Evolutionary conservation across 176 grass and related monocot species (phyloP).

Genomic region (Oryza nivara): DNA sequence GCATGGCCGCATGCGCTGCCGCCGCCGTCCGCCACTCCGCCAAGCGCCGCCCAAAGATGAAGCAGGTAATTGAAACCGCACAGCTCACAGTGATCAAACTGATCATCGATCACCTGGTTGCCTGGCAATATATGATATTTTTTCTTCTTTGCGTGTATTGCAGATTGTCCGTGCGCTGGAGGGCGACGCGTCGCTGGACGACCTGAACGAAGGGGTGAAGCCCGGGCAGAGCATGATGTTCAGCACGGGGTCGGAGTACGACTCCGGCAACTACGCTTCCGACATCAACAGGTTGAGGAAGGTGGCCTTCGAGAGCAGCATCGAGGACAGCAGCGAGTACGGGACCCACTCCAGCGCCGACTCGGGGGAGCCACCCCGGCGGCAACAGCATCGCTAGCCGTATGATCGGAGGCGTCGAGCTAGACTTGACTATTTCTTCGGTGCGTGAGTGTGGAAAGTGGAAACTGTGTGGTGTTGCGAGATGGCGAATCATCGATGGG

Average conservation of each 20-base stretch:
- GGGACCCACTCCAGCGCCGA: slow-evolving; percentile 60
- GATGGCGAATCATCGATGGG: neutral
- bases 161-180: slow-evolving; percentile 90
- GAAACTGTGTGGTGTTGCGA: neutral
- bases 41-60: slow-evolving; percentile 89
- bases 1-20: slow-evolving; percentile 76
- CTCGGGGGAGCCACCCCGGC: slow-evolving; percentile 41
- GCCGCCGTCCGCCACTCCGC: slow-evolving; percentile 89
- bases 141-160: neutral
- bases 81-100: neutral
- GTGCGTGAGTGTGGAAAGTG: no score
- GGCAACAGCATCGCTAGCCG: slow-evolving; percentile 14
- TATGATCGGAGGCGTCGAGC: neutral
- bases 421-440: neutral
- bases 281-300: slow-evolving; percentile 66
- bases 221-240: slow-evolving; percentile 82
- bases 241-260: slow-evolving; percentile 63
- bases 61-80: slow-evolving; percentile 51
- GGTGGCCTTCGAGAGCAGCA: slow-evolving; percentile 68
- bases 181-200: slow-evolving; percentile 82
- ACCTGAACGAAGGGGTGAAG: slow-evolving; percentile 85
- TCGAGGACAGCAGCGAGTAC: slow-evolving; percentile 71
- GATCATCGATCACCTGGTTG: neutral
- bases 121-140: neutral
- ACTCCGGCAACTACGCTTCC: slow-evolving; percentile 67